Base-by-base conservation (phyloP, 2,329 filamentous ascomycete genomes). In the Pseudogymnoascus sp. region DNA sequence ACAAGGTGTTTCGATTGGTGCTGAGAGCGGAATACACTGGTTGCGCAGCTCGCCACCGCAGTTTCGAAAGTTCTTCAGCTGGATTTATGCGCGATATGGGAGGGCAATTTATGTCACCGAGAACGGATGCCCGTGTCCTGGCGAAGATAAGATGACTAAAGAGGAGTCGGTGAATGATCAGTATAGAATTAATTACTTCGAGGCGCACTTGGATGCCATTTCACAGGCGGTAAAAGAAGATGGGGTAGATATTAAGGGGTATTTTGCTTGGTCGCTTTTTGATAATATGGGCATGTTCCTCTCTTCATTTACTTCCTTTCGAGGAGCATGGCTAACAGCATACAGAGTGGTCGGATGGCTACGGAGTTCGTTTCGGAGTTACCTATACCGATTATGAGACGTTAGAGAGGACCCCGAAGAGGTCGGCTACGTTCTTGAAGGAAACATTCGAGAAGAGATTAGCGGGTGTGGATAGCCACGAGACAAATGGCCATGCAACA, bases 161-260 rank as follows among this genome's bases (percentile, higher is more conserved):
- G 71, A 75, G 21, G 72, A 77, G 61, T 72, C 75, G 0, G 71
- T 79, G 0, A 64, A 77, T 10, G 77, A 79, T 63, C 66, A 64
- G 2, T 79, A 75, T 62, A 71, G 77, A 1, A 69, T 74, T 5
- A 65, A 69, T 8, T 79, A 79, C 54, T 77, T 79, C 61, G 68
- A 72, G 11, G 71, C 75, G 19, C 76, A 79, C 28, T 66, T 79
- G 1, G 74, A 78, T 39, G 72, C 77, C 0, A 74, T 78, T 37
- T 73, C 69, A 8, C 66, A 67, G 62, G 69, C 75, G 5, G 67
- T 69, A 28, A 65, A 65, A 14, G 64, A 71, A 41, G 71, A 72
- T 62, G 65, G 65, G 19, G 66, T 69, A 31, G 64, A 68, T 31
- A 69, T 75, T 19, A 65, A 65, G 23, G 73, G 72, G 3, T 75